Evolutionary conservation across 1,284 basidiomycete species (phyloP), one percentile per base, ranked within the genome.

Genomic region (Fistulinella cinereoalba): DNA sequence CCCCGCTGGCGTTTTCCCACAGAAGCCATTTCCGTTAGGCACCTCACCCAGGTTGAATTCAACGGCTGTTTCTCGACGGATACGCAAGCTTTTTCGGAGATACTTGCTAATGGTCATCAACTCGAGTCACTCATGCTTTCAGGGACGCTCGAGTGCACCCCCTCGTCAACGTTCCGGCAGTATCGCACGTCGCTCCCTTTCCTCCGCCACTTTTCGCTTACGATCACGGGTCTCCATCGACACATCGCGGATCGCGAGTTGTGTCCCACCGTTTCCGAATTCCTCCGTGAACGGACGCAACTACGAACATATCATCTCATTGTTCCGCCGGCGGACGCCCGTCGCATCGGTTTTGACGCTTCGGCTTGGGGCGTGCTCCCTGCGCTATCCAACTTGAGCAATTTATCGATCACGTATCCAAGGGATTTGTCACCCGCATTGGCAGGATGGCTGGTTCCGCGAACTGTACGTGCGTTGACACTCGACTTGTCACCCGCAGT

Each of bases 301-400:
- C 63, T 87, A 29, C 69, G 69, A 23, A 75, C 75, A 1, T 71
- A 86, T 31, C 70, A 74, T 40, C 69, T 85, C 1, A 71, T 75
- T 10, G 74, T 79, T 9, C 71, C 75, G 12, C 68, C 70, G n/a
- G 70, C 74, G 18, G 72, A 75, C 38, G 73, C 78, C 51, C 66
- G 69, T 46, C 68, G 72, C 11, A 71, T 82, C 11, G 83, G 84
- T 18, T 85, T 83, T 53, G 80, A 84, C 52, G 81, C 83, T 1
- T 74, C 77, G 0, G 71, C 81, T 7, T 85, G 83, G 81, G 83
- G 84, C 12, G 77, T 85, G n/a, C 68, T 87, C 12, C 83, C 84
- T 0, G 73, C 72, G 4, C 61, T 87, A 24, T 65, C 66, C 11
- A 69, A 68, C 15, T 60, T 87, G 45, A 71, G 64, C 21, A 74